These are phyloP conservation scores for Wickerhamiella siamensis DNA, from an alignment of 805 yeast genomes.

Conservation along the genomic window DNA sequence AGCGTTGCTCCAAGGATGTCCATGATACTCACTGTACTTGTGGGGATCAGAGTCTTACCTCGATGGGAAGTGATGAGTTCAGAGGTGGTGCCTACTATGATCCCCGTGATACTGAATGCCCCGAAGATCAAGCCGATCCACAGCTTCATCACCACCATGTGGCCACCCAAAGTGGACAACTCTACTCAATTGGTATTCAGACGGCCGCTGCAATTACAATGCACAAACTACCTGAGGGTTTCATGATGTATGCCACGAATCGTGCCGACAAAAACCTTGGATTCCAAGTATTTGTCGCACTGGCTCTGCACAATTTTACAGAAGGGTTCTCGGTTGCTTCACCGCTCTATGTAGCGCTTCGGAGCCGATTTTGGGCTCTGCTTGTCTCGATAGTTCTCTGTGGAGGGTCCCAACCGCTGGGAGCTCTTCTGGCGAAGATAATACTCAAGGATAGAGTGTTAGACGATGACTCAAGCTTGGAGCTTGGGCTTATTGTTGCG, in stretches of 20 bases:
- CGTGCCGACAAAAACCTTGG: conserved; percentile 57
- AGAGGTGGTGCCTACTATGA: not conserved
- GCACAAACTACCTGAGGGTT: conserved; percentile 93
- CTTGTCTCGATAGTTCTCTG: conserved; percentile 56
- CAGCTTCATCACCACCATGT: conserved; percentile 60
- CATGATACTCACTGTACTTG: conserved; percentile 1
- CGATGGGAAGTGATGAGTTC: not conserved
- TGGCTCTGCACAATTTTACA: conserved; percentile 78
- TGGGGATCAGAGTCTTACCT: not conserved
- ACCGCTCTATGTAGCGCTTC: conserved; percentile 70
- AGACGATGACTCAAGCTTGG: conserved; percentile 23
- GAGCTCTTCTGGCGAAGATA: conserved; percentile 59
- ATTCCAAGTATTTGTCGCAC: conserved; percentile 63
- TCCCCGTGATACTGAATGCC: conserved; percentile 13
- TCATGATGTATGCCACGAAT: conserved; percentile 69
- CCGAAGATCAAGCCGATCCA: conserved; percentile 22
- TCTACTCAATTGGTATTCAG: conserved; percentile 81
- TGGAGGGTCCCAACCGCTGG: conserved; percentile 76
- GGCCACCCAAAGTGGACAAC: conserved; percentile 57
- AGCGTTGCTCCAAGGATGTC: not conserved
- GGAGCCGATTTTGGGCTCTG: conserved; percentile 47
- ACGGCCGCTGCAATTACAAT: conserved; percentile 76
- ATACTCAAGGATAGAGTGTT: conserved; percentile 29
- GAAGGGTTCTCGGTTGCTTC: conserved; percentile 92
- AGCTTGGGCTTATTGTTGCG: conserved; percentile 53